A percentile compares a stretch with the other conserved stretches of the same genome.
These are phyloP conservation scores for Fusarium buxicola DNA, from an alignment of 2,329 filamentous ascomycete species.

Conservation along the genomic window DNA sequence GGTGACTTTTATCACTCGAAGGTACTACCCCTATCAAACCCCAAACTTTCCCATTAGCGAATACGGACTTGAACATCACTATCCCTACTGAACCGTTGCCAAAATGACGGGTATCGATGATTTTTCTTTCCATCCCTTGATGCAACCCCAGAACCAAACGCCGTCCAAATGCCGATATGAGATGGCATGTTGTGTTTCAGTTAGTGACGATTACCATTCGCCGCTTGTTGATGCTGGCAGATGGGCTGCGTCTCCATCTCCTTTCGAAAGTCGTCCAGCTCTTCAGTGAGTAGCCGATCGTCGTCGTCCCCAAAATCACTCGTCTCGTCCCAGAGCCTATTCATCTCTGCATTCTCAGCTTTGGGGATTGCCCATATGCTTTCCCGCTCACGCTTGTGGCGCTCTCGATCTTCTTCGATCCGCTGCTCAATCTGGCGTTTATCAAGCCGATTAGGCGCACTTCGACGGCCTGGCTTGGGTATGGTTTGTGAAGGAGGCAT, in stretches of 20 bases:
- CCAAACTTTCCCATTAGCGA: constrained; percentile 1
- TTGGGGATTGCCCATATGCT: constrained; percentile 90
- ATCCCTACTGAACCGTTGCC: constrained; percentile 21
- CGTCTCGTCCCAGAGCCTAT: constrained; percentile 86
- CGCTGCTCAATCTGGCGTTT: constrained; percentile 93
- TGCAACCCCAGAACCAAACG: constrained; percentile 42
- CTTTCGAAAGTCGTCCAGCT: constrained; percentile 63
- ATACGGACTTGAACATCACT: constrained; percentile 5
- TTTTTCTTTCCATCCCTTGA: constrained; percentile 33
- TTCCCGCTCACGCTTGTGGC: constrained; percentile 91
- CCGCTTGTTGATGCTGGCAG: constrained; percentile 54
- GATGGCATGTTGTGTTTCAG: constrained; percentile 7
- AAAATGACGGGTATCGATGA: constrained; percentile 48
- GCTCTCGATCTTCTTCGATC: constrained; percentile 95
- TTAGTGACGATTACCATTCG: constrained; percentile 49
- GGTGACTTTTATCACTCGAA: constrained; percentile 9
- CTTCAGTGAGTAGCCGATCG: constrained; percentile 79
- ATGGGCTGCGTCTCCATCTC: constrained; percentile 54
- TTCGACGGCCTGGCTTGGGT: constrained; percentile 50
- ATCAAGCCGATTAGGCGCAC: constrained; percentile 66
- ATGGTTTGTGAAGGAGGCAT: constrained; percentile 56
- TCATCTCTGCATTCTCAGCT: constrained; percentile 74
- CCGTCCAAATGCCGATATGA: constrained; percentile 39
- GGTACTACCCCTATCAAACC: not conserved
- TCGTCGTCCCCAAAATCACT: constrained; percentile 92